phyloP scores from a whole-genome alignment of 2,329 filamentous ascomycete genomes.

The Xylariaceae sp. region DNA sequence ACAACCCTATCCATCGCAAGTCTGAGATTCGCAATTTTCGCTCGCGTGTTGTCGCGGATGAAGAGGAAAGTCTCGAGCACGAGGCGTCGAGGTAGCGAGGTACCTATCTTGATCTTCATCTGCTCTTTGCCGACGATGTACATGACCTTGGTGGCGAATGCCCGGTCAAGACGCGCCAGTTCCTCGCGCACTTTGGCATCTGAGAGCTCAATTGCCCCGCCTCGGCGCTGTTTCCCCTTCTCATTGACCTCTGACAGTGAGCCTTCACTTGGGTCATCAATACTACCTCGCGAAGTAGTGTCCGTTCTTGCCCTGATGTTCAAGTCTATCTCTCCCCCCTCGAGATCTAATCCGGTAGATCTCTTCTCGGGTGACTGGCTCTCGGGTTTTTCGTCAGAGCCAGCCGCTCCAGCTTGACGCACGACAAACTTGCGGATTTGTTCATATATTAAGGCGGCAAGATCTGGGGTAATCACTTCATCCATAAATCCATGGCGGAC shows the following conservation, averaged over 20 bases:
- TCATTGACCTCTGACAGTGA: not conserved
- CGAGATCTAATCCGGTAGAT: not conserved
- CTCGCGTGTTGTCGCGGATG: slow-evolving; percentile 69
- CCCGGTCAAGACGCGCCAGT: slow-evolving; percentile 52
- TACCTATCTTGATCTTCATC: slow-evolving; percentile 54
- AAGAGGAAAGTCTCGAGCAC: slow-evolving; percentile 66
- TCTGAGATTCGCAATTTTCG: slow-evolving; percentile 69
- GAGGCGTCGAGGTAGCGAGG: slow-evolving; percentile 50
- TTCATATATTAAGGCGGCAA: slow-evolving; percentile 65
- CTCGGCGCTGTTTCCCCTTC: slow-evolving; percentile 18
- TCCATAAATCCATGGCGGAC: slow-evolving; percentile 78
- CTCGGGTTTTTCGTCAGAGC: slow-evolving; percentile 17
- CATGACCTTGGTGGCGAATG: slow-evolving; percentile 56
- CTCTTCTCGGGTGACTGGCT: slow-evolving; percentile 15
- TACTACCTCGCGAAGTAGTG: slow-evolving; percentile 11
- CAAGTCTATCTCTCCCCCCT: not conserved
- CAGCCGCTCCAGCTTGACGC: slow-evolving; percentile 36
- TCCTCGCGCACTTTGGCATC: slow-evolving; percentile 46
- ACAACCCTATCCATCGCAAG: slow-evolving; percentile 66
- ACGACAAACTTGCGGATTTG: slow-evolving; percentile 61
- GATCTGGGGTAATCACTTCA: slow-evolving; percentile 69
- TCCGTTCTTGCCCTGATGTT: not conserved
- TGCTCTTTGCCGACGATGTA: slow-evolving; percentile 69
- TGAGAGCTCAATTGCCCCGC: slow-evolving; percentile 30
- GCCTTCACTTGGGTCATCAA: slow-evolving; percentile 13